Evolutionary conservation across 2,329 filamentous ascomycete species (phyloP), one percentile per base, ranked within the genome.

Genomic region (Botrytis galanthina): DNA sequence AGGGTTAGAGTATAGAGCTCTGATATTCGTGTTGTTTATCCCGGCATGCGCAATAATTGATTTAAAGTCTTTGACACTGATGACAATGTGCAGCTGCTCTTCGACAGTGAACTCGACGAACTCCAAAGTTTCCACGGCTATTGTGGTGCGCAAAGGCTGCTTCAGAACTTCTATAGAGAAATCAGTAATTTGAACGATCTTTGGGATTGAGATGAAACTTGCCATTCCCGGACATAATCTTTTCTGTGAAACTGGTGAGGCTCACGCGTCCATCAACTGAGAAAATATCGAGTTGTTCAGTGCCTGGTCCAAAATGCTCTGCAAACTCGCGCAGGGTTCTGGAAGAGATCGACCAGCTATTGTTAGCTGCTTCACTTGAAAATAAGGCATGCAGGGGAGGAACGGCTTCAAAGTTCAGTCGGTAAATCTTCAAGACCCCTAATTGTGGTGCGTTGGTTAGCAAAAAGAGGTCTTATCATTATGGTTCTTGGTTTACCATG

Each of bases 231-330:
- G 90, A 91, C 73, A 90, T 87, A 14, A 92, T 89, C 83, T 93
- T 95, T 81, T 95, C 93, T 0, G 92, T 94, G 79, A 93, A 95
- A 80, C 92, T 94, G 39, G 92, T 93, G 78, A 95, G 93, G 73
- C 93, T 92, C 26, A 92, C 87, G 46, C 89, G 84, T 16, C 84
- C 90, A 64, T 92, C 88, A 71, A 92, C 89, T 20, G 91, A 90
- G 79, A 92, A 92, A 75, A 95, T 91, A 77, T 95, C 93, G 3
- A 95, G 86, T 77, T 94, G 91, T 81, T 95, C 93, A 46, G 93
- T 93, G 8, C 92, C 92, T 1, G 91, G 91, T 0, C 92, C 92
- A 79, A 95, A 95, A 79, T 94, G 92, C 74, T 95, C 93, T 82
- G 93, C 91, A 75, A 94, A 87, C 78, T 94, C 92, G 75, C 91